Conservation (phyloP, 2,329 filamentous ascomycete species). For the Aspergillus sp. region DNA sequence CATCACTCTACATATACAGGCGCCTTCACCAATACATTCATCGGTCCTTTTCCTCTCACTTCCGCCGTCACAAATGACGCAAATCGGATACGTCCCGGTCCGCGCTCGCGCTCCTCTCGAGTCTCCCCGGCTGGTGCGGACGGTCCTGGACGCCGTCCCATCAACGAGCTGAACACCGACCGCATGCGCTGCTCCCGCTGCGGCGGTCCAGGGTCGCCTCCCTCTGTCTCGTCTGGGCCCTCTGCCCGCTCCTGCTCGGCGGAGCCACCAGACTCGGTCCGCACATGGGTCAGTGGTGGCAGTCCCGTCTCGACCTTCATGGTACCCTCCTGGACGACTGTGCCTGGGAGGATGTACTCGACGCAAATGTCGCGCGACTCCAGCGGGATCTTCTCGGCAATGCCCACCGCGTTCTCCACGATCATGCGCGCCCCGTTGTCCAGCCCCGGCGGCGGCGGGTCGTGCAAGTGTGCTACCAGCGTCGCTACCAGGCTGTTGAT, state of each 20-base stretch:
- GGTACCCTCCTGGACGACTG: slow-evolving; percentile 66
- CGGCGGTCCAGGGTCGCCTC: slow-evolving; percentile 20
- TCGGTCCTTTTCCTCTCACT: slow-evolving; percentile 63
- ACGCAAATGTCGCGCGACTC: slow-evolving; percentile 91
- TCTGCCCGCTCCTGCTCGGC: slow-evolving; percentile 21
- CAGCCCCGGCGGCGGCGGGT: slow-evolving; percentile 77
- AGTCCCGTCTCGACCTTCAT: slow-evolving; percentile 82
- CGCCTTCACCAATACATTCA: slow-evolving; percentile 72
- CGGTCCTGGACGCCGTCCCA: slow-evolving; percentile 27
- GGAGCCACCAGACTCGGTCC: slow-evolving; percentile 10
- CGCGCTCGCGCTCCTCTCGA: slow-evolving; percentile 14
- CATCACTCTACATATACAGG: slow-evolving; percentile 59
- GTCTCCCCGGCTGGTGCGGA: slow-evolving; percentile 23
- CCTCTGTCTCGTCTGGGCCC: slow-evolving; percentile 13
- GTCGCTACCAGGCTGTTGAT: slow-evolving; percentile 68
- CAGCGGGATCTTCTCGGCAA: slow-evolving; percentile 81
- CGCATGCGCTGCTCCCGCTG: slow-evolving; percentile 32
- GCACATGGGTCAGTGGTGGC: slow-evolving; percentile 54
- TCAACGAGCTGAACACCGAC: slow-evolving; percentile 46
- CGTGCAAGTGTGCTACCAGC: slow-evolving; percentile 72
- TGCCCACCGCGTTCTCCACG: slow-evolving; percentile 82
- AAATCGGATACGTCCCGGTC: slow-evolving; percentile 64
- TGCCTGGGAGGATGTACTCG: slow-evolving; percentile 78
- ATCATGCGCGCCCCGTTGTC: slow-evolving; percentile 90
- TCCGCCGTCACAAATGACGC: slow-evolving; percentile 75